Base-by-base conservation (phyloP, 495 filamentous ascomycete species). In the Lineolata rhizophorae region DNA sequence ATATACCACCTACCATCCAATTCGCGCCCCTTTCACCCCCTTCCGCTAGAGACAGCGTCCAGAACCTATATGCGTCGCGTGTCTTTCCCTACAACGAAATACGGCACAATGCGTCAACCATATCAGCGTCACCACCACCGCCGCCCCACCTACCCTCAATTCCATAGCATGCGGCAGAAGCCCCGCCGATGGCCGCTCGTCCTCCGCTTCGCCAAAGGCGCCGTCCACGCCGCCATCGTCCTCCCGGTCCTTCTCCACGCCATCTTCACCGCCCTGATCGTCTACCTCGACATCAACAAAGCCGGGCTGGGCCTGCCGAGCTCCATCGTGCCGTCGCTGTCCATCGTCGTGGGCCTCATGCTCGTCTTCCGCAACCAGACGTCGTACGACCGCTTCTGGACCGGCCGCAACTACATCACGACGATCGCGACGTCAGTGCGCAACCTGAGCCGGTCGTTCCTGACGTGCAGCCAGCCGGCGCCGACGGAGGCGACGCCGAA, bases 281-380 rank as follows among this genome's bases (percentile, higher is more conserved):
- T 76, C 13, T 71, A 60, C 37, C 45, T 79, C 18, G 66, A 80
- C 45, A 53, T 52, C 24, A 51, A 67, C 46, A 55, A 63, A 13
- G 54, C 57, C 4, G 57, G 60, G 18, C 53, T 80, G 13, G 63
- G 62, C 27, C 51, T 82, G 12, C 76, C 76, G 3, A 56, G 55
- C 31, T 70, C 53, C 39, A 79, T 80, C 37, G 71, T 82, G 34
- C 75, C 76, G 11, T 72, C 65, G n/a, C 51, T 82, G 1, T 77
- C 72, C 14, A 82, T 82, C 37, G 76, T 82, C 31, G 75, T 81
- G 16, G 76, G 76, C 45, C 46, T 82, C 12, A 79, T 82, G 70
- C 72, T 82, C 20, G 76, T 82, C 27, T 80, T 80, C 57, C 67
- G 76, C 10, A 79, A 82, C 39, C 57, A 63, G 40, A 74, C 71